Evolutionary conservation across 2,329 filamentous ascomycete species (phyloP).

Genomic region (Fusarium sp.): DNA sequence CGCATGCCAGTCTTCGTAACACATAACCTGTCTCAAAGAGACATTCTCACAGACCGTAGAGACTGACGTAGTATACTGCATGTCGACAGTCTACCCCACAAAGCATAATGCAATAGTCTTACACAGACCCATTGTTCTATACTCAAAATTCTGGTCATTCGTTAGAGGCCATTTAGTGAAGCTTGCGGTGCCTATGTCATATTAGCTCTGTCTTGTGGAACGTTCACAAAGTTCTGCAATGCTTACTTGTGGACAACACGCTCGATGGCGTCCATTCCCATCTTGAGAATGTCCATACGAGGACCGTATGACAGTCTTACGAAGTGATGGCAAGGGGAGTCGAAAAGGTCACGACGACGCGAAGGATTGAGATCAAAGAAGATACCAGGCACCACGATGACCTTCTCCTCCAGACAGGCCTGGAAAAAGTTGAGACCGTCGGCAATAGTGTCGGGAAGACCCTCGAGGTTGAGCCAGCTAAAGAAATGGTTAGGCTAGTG

Average conservation of each 20-base stretch:
- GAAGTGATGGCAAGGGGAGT: slow-evolving; percentile 94
- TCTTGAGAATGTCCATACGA: slow-evolving; percentile 80
- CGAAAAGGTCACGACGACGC: slow-evolving; percentile 89
- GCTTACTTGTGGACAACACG: slow-evolving; percentile 78
- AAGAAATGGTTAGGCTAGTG: neutral
- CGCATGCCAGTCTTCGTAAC: neutral
- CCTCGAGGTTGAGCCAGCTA: slow-evolving; percentile 70
- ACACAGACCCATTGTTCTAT: neutral
- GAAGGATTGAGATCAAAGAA: slow-evolving; percentile 98
- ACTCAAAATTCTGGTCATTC: neutral
- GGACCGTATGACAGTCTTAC: slow-evolving; percentile 88
- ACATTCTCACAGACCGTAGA: neutral
- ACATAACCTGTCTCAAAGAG: neutral
- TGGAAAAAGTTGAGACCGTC: slow-evolving; percentile 98
- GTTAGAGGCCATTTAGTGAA: slow-evolving; percentile 1
- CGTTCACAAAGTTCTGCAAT: neutral
- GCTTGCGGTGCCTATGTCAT: slow-evolving; percentile 40
- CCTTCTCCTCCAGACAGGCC: slow-evolving; percentile 91
- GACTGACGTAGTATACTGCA: neutral
- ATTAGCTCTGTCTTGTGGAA: slow-evolving; percentile 11
- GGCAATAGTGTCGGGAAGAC: slow-evolving; percentile 81
- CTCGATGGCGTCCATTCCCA: slow-evolving; percentile 87
- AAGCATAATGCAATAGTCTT: neutral
- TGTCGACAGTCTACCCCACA: neutral
- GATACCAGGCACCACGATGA: slow-evolving; percentile 96